Evolutionary conservation across 768 basidiomycete genomes (phyloP), one percentile per base, ranked within the genome.

Genomic region (Gymnopilus junonius): DNA sequence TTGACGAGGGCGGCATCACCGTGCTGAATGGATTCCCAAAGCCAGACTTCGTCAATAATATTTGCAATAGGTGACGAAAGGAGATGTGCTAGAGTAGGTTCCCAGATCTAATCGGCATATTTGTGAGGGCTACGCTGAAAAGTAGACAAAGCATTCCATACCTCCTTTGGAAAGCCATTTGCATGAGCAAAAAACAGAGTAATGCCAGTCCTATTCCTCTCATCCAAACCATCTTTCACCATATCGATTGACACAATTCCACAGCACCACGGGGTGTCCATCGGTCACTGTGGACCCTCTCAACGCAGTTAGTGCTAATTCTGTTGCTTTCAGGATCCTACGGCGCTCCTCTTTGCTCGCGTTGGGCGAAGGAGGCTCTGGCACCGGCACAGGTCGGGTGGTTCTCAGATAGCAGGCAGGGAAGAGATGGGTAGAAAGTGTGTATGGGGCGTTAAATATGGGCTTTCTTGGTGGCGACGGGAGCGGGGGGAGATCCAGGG

Each of bases 161-260:
- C 92, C 87, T 96, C 94, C 73, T 95, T 96, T 50, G 85, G 86
- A 67, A 96, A 90, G 1, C 95, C 94, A 74, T 93, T 96, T 2
- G 93, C 93, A 72, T 96, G 95, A 3, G 86, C 85, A 50, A 92
- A 79, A 65, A 95, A 84, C 55, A 96, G 74, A 0, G 93, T 96
- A 10, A 92, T 55, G 0, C 90, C 86, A 12, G 76, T 75, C 50
- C 34, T 55, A 21, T 40, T 71, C 32, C 56, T 62, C 15, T 37
- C 62, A 10, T 67, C 63, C 17, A 73, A 48, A 8, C 71, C 77
- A 45, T 73, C 75, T 67, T 79, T 80, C 29, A 84, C 83, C n/a
- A 72, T 90, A 94, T 42, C 93, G 85, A 69, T 95, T 93, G 34
- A 88, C 71, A 55, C 85, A 88, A 55, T 84, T 87, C 91, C 91